These are phyloP conservation scores for Aspergillus sp. DNA, from an alignment of 2,329 filamentous ascomycete genomes.

Conservation along the genomic window DNA sequence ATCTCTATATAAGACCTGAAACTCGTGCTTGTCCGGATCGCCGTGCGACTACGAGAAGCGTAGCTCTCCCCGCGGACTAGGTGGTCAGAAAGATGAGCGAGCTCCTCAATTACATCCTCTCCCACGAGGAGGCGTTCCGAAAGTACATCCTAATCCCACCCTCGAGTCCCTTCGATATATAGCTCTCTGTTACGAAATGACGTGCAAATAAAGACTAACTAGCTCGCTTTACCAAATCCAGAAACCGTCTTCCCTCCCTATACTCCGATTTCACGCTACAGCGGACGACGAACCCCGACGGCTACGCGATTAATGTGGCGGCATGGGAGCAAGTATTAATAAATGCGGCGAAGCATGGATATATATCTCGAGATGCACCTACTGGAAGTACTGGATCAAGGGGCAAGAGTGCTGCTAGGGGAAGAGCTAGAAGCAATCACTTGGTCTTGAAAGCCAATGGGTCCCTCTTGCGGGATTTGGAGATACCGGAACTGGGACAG, in stretches of 20 bases:
- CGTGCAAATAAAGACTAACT: slow-evolving; percentile 1
- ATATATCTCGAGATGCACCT: slow-evolving; percentile 38
- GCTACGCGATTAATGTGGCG: slow-evolving; percentile 68
- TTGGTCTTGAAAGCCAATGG: slow-evolving; percentile 49
- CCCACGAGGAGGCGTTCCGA: slow-evolving; percentile 53
- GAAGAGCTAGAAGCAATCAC: slow-evolving; percentile 34
- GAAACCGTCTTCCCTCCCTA: slow-evolving; percentile 70
- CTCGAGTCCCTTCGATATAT: too few relatives aligned
- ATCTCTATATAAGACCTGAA: neutral
- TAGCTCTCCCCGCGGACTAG: neutral
- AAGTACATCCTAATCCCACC: slow-evolving; percentile 37
- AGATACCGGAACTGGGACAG: slow-evolving; percentile 68
- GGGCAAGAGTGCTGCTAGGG: neutral
- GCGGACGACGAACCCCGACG: slow-evolving; percentile 70
- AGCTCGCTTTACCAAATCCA: slow-evolving; percentile 23
- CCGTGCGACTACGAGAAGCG: neutral
- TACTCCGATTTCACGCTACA: slow-evolving; percentile 80
- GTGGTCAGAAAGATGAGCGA: slow-evolving; percentile 38
- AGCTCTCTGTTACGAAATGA: neutral
- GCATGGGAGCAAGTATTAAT: slow-evolving; percentile 71
- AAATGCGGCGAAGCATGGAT: slow-evolving; percentile 58
- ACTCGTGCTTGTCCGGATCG: neutral
- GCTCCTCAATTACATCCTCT: slow-evolving; percentile 58
- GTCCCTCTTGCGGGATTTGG: slow-evolving; percentile 60
- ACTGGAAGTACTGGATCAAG: slow-evolving; percentile 6